Base-by-base conservation (phyloP, 2,329 filamentous ascomycete species). In the Aureobasidium sp. region DNA sequence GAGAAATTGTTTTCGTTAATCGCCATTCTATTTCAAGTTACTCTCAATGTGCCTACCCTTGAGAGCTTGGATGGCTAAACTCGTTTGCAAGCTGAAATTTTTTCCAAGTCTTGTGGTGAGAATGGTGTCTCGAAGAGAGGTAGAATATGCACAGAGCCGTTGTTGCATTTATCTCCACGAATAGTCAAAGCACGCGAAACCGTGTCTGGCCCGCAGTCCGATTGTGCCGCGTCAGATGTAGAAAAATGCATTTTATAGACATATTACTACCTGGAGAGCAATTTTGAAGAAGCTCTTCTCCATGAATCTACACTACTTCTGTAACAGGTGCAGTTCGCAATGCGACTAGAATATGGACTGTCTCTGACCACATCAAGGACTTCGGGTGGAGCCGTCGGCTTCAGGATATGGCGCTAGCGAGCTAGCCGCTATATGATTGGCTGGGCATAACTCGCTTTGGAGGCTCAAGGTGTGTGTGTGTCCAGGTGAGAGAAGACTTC, bases 381-480 rank as follows among this genome's bases (percentile, higher is more conserved):
- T 39, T 32, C 55, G 55, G 55, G 46, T 60, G 46, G 46, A 50
- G 57, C 57, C 57, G 57, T 50, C 44, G 57, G 34, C 57, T 34
- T 60, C 20, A 34, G 26, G 43, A 59, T 47, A 44, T 48, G 20
- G 34, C 57, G 57, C 57, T 60, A 60, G 34, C 32, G 26, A 26
- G 17, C n/a, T 9, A 51, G 46, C 20, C 57, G 57, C 9, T 51
- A 20, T 15, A 13, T 51, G 44, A 60, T 60, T 60, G 57, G 57
- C 46, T 36, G 46, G 37, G 27, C 34, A n/a, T 51, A 60, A 50
- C 57, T 60, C 57, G 57, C 57, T 60, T 60, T 60, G 46, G 57
- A 60, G 57, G 36, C 57, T 60, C 57, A 50, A 60, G 46, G 57
- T 60, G 56, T 60, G 57, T 46, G 43, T 51, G 36, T 60, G 55